Percentiles rank a stretch among this genome's conserved stretches.
Conservation (phyloP, 768 basidiomycete genomes). For the Cystobasidium onofrii region DNA sequence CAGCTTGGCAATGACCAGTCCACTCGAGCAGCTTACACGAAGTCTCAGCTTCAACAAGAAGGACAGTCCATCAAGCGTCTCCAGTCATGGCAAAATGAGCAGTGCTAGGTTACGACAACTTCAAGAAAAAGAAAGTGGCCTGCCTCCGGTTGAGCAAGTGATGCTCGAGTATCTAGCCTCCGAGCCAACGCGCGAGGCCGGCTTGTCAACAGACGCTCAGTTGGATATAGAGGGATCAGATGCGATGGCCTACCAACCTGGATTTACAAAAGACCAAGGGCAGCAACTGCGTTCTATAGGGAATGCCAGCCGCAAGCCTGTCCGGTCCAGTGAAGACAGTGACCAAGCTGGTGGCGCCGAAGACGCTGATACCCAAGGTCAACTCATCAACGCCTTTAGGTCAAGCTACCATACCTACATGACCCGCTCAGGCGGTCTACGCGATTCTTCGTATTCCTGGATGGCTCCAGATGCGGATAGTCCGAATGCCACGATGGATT, state of each 20-base stretch:
- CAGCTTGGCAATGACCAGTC: slow-evolving; percentile 10
- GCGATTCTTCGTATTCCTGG: slow-evolving; percentile 29
- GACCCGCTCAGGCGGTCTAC: not conserved
- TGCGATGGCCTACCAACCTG: not conserved
- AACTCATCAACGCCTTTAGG: slow-evolving; percentile 24
- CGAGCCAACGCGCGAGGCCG: not conserved
- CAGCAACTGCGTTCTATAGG: not conserved
- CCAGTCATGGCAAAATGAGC: not conserved
- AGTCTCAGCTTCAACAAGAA: slow-evolving; percentile 28
- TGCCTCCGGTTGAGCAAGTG: not conserved
- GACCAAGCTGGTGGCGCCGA: not conserved
- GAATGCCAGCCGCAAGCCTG: not conserved
- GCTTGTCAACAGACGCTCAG: not conserved
- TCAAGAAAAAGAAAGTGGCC: not conserved
- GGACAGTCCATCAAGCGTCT: not conserved
- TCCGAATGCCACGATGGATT: slow-evolving; percentile 13
- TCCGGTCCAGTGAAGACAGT: not conserved
- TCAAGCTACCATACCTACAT: slow-evolving; percentile 1
- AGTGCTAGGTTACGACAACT: not conserved
- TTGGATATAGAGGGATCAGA: not conserved
- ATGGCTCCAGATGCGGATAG: slow-evolving; percentile 9
- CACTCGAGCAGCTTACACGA: slow-evolving; percentile 23
- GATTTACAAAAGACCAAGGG: not conserved
- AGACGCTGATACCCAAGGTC: not conserved
- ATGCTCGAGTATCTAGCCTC: not conserved